Evolutionary conservation across 148 eudicot species (phyloP), one percentile per base, ranked within the genome.

Genomic region (Drosera capensis): DNA sequence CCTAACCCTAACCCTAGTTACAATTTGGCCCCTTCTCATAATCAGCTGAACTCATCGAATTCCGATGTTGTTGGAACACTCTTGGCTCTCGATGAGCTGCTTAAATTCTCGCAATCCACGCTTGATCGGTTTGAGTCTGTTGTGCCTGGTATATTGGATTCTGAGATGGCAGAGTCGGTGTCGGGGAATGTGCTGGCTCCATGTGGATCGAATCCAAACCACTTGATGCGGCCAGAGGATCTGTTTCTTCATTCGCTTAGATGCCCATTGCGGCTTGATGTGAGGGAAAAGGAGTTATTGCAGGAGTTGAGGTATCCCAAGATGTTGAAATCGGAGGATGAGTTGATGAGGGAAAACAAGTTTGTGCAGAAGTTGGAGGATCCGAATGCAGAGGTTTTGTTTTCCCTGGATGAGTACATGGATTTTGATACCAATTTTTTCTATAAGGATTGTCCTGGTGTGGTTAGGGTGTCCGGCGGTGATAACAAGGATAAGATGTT

Each of bases 361-460:
- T 71, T 65, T 55, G 54, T 68, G 43, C 67, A 62, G 46, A 54
- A 72, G 25, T 55, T 56, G 5, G 23, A 48, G 9, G 63, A 64
- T 23, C 57, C 74, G 16, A 36, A 8, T 14, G 20, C 60, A n/a
- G 93, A 80, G 2, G 68, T 78, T 11, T 64, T 68, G 54, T 57
- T 82, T 48, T 65, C 94, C 1, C 68, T 82, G 2, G 73, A 86
- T 3, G 72, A 71, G 34, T 70, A 66, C 38, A 64, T 60, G 2
- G 66, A 54, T 48, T 52, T 55, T 7, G 65, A 52, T 6, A 49
- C 65, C 14, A 66, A 66, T 57, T 81, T 78, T 59, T 85, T 78
- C 66, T 90, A 90, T 42, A 43, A 31, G 22, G 68, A 77, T 21
- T 85, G 93, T 46, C 95, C 95, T 4, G 85, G 73, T 20, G 78